Evolutionary conservation across 2,329 filamentous ascomycete genomes (phyloP).

Genomic region (Pseudovirgaria hyperparasitica): DNA sequence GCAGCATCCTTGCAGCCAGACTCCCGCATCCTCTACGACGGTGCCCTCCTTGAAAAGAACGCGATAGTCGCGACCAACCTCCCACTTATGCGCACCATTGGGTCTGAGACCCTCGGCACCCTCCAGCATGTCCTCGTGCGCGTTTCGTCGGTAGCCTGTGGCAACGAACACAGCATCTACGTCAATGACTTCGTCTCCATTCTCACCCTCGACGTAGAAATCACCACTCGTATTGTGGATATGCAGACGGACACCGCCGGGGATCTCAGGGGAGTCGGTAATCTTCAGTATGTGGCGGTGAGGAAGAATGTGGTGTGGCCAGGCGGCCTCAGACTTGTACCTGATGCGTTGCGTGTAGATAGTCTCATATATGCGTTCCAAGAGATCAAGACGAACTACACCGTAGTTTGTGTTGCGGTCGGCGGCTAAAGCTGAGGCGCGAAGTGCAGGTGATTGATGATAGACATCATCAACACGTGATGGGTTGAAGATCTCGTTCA

Average conservation of each 20-base stretch:
- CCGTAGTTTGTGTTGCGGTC: slow-evolving; percentile 88
- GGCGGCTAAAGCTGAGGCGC: slow-evolving; percentile 47
- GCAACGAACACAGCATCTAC: slow-evolving; percentile 76
- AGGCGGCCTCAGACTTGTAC: slow-evolving; percentile 53
- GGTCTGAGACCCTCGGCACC: slow-evolving; percentile 53
- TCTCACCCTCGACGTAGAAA: slow-evolving; percentile 25
- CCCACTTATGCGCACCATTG: slow-evolving; percentile 41
- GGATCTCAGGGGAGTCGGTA: slow-evolving; percentile 31
- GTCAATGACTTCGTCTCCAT: slow-evolving; percentile 48
- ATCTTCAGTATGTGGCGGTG: slow-evolving; percentile 53
- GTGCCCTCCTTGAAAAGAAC: slow-evolving; percentile 56
- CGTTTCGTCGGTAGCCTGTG: slow-evolving; percentile 70
- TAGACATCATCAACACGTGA: slow-evolving; percentile 68
- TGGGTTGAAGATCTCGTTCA: slow-evolving; percentile 95
- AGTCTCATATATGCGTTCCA: slow-evolving; percentile 76
- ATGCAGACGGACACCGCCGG: slow-evolving; percentile 25
- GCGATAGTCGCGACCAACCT: slow-evolving; percentile 65
- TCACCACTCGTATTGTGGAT: slow-evolving; percentile 39
- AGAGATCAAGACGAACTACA: slow-evolving; percentile 79
- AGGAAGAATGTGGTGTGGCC: slow-evolving; percentile 71
- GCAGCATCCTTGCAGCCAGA: slow-evolving; percentile 92
- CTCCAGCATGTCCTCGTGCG: slow-evolving; percentile 65
- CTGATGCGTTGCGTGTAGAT: slow-evolving; percentile 76
- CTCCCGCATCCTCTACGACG: slow-evolving; percentile 60
- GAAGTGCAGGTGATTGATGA: slow-evolving; percentile 49